Conservation (phyloP, 2,329 filamentous ascomycete genomes). For the Paecilomyces dactylethromorphus region DNA sequence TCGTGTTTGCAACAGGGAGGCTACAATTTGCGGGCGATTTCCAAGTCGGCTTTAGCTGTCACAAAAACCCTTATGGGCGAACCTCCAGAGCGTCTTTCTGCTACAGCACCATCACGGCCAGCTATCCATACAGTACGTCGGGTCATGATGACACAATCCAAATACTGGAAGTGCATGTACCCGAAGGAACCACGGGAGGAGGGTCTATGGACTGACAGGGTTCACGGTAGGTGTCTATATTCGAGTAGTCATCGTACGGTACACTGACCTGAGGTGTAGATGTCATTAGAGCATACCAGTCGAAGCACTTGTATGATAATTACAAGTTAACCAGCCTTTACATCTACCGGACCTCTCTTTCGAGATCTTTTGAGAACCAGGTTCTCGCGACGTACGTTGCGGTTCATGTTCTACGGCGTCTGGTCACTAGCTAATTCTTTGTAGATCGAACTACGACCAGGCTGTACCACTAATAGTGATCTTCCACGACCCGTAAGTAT, state of each 20-base stretch:
- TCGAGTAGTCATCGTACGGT: background rate
- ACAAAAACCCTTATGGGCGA: conserved; percentile 93
- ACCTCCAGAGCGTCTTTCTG: conserved; percentile 60
- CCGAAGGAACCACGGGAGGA: conserved; percentile 45
- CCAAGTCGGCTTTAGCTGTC: conserved; percentile 83
- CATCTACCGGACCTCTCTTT: conserved; percentile 66
- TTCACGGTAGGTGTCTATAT: conserved; percentile 48
- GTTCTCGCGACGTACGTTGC: conserved; percentile 65
- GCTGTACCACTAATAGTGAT: conserved; percentile 70
- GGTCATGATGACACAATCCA: conserved; percentile 54
- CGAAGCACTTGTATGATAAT: conserved; percentile 62
- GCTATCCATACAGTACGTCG: conserved; percentile 52
- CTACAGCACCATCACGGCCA: conserved; percentile 41
- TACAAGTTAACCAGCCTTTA: conserved; percentile 74
- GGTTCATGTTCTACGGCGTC: background rate
- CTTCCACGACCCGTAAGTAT: conserved; percentile 77
- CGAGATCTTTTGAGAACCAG: conserved; percentile 76
- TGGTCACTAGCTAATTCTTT: background rate
- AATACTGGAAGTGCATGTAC: conserved; percentile 83
- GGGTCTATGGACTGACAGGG: conserved; percentile 41
- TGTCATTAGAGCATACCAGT: conserved; percentile 70
- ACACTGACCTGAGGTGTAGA: conserved; percentile 41
- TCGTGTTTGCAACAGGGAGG: conserved; percentile 52
- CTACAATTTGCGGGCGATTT: conserved; percentile 90
- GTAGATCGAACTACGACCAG: conserved; percentile 48